Base-by-base conservation (phyloP, 2,329 filamentous ascomycete genomes). In the Ophiostoma ulmi region DNA sequence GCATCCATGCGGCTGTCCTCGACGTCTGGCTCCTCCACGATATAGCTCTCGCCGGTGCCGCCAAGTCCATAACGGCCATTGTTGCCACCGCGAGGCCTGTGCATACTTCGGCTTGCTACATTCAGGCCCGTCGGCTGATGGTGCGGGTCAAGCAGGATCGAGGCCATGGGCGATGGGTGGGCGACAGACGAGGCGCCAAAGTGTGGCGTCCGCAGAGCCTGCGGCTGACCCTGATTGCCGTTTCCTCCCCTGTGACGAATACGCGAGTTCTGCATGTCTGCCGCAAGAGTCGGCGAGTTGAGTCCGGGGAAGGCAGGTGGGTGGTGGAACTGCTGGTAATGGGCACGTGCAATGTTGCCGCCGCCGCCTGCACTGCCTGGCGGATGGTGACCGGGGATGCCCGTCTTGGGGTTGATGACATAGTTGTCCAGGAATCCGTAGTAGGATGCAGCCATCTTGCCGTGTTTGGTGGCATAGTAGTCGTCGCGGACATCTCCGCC, bases 391-490 rank as follows among this genome's bases (percentile, higher is more conserved):
- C 87, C 87, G 7, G 87, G 86, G 26, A 89, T 85, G 1, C 88
- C 89, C 7, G 86, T 88, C 78, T 88, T 90, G 3, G 89, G 88
- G 75, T 92, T 92, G 67, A 89, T 87, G 17, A 90, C 88, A 76
- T 99, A 99, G 75, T 97, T 94, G 77, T 97, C 93, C 72, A 97
- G 83, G 78, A 99, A 99, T 1, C 94, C 93, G 76, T 95, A 94
- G 78, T 97, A 95, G 0, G 94, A 98, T 20, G 93, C 92, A n/a
- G 95, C 90, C 92, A 99, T 97, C 81, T 99, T 99, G 73, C 94
- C 92, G 76, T 99, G 94, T 77, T 97, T 97, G 11, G 93, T 93
- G 31, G 92, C 89, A 77, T 95, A 98, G 78, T 98, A 98, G 75
- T 97, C 94, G 72, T 95, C 92, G 13, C 95, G 88, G 11, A 93